A percentile compares a stretch with the other conserved stretches of the same genome.
These are phyloP conservation scores for Paramecium primaurelia DNA, from an alignment of 73 alveolate genomes.

Conservation along the genomic window DNA sequence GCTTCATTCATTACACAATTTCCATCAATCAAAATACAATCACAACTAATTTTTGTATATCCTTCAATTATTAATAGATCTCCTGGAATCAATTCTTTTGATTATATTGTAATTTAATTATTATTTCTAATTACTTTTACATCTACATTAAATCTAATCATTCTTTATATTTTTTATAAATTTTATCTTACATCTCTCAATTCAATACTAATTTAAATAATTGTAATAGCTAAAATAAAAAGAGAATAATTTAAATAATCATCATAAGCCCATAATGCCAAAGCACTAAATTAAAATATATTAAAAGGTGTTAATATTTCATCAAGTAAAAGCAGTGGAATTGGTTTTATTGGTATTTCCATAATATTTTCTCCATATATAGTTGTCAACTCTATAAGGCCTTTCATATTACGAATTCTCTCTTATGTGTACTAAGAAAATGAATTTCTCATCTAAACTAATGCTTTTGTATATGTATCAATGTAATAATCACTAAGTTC, in stretches of 20 bases:
- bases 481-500: background rate
- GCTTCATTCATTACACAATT: slow-evolving; percentile 88
- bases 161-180: background rate
- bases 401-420: background rate
- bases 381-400: background rate
- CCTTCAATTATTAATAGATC: slow-evolving; percentile 72
- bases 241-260: slow-evolving; percentile 66
- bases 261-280: slow-evolving; percentile 74
- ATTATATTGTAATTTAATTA: background rate
- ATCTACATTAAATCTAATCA: background rate
- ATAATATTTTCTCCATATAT: slow-evolving; percentile 62
- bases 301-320: slow-evolving; percentile 70
- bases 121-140: slow-evolving; percentile 46
- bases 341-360: slow-evolving; percentile 59
- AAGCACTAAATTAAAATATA: slow-evolving; percentile 57
- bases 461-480: background rate
- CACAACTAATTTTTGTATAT: slow-evolving; percentile 83
- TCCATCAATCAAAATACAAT: slow-evolving; percentile 83
- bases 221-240: slow-evolving; percentile 43
- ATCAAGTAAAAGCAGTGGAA: slow-evolving; percentile 62
- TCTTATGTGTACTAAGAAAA: background rate
- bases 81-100: slow-evolving; percentile 85
- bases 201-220: background rate
- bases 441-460: background rate
- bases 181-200: background rate